Evolutionary conservation across 371 early-diverging fungal species (phyloP), one percentile per base, ranked within the genome.

Genomic region (Circinella umbellata): DNA sequence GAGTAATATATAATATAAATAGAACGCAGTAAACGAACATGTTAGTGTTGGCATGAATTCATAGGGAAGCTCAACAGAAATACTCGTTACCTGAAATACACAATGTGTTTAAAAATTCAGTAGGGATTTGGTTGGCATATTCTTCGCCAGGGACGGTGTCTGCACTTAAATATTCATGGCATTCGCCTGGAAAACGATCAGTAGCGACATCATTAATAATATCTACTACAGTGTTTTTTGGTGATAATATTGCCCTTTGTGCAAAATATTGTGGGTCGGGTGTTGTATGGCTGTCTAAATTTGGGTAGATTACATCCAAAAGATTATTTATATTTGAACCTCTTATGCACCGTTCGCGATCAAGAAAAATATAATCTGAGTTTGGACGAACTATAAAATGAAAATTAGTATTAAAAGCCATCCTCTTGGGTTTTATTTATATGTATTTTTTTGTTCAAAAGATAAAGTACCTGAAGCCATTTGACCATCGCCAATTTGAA

Each of bases 401-500:
- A 61, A 61, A 61, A 37, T 10, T 20, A 61, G n/a, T n/a, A 27
- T 11, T 59, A 37, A 17, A 17, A n/a, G 61, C 14, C 59, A 59
- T 27, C 59, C 14, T n/a, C 27, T 15, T 18, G 61, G 7, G 6
- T 20, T 10, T 37, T 27, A 61, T 17, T 9, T 42, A 42, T 42
- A 42, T 6, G 9, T 42, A 9, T 42, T 42, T 42, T 42, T 42
- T 53, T 15, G 15, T 18, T 6, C 15, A 15, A 53, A 9, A 15
- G 1, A 42, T 63, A n/a, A 17, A n/a, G 18, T 37, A 10, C n/a
- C n/a, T n/a, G 42, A 14, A 36, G 63, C 10, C 4, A 17, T 17
- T 63, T 37, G 63, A 13, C 63, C 63, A 42, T 63, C 47, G 18
- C 46, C 47, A 4, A 63, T 38, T 18, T 27, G 63, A 18, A 63